Conservation (phyloP, 164 flowering plant species). For the Annona squamosa region DNA sequence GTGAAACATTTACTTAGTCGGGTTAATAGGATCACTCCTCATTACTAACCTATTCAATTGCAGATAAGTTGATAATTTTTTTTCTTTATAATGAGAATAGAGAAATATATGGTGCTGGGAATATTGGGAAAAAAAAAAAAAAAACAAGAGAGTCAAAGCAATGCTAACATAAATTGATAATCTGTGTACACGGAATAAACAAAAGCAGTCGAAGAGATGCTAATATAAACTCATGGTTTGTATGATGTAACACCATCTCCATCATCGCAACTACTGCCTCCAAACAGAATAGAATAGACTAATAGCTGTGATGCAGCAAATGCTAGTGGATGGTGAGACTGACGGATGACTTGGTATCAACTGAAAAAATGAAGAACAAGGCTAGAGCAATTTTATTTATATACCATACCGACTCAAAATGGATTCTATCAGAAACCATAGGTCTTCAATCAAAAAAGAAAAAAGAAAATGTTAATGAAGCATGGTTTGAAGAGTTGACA, state of each 20-base stretch:
- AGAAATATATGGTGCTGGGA: no score
- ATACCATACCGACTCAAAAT: not conserved
- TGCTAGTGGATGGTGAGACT: not conserved
- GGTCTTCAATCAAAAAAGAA: conserved; percentile 3
- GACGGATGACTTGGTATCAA: not conserved
- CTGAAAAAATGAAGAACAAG: not conserved
- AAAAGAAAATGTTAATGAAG: conserved; percentile 4
- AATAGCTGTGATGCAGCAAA: not conserved
- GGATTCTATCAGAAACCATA: conserved; percentile 2
- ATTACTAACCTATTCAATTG: no score
- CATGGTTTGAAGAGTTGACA: conserved; percentile 2
- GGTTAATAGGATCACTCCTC: no score
- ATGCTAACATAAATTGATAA: not conserved
- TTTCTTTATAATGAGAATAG: no score
- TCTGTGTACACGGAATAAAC: no score
- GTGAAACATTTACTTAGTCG: no score
- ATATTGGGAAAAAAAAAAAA: not conserved
- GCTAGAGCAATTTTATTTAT: not conserved
- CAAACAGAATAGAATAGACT: not conserved
- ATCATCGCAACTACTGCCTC: not conserved
- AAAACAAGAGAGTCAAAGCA: not conserved
- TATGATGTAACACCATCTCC: not conserved
- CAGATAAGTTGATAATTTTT: no score
- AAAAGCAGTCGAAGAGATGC: no score
- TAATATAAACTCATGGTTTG: no score